Evolutionary conservation across 192 early-diverging fungal genomes (phyloP).

Genomic region (Coemansia sp.): DNA sequence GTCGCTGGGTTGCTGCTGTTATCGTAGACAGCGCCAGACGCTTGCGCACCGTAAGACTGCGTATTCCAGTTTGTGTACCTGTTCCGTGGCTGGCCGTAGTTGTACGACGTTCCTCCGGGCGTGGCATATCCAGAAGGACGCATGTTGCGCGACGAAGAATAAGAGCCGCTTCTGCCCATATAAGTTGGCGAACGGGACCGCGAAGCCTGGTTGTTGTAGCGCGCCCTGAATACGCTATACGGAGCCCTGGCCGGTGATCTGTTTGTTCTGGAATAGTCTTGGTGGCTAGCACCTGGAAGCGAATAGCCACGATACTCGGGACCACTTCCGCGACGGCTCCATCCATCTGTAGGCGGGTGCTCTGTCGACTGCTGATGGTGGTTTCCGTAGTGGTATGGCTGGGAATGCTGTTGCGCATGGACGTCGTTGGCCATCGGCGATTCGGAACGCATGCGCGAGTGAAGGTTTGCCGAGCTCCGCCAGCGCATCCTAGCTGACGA

Average conservation of each 20-base stretch:
- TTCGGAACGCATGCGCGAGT: constrained; percentile 20
- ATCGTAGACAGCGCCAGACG: neutral
- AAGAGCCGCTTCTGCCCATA: constrained; percentile 10
- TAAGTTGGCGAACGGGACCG: constrained; percentile 36
- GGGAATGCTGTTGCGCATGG: neutral
- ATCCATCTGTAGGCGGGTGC: neutral
- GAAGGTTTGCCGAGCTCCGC: constrained; percentile 12
- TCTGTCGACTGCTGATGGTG: neutral
- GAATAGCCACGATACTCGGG: constrained; percentile 14
- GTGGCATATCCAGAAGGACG: constrained; percentile 9
- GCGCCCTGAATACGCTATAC: constrained; percentile 15
- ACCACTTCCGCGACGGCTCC: constrained; percentile 2
- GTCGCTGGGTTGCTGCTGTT: neutral
- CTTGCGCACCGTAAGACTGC: constrained; percentile 3
- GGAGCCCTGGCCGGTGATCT: constrained; percentile 25
- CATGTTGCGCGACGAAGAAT: constrained; percentile 20
- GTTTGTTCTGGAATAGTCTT: constrained; percentile 6
- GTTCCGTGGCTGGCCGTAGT: constrained; percentile 9
- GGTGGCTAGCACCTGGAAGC: constrained; percentile 4
- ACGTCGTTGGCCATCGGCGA: constrained; percentile 15
- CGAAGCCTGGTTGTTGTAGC: constrained; percentile 18
- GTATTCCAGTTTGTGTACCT: constrained; percentile 21
- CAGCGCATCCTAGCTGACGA: constrained; percentile 13
- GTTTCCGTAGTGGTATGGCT: neutral
- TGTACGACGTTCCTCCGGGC: constrained; percentile 1